These are phyloP conservation scores for Stephania cephalantha DNA, from an alignment of 164 flowering plant genomes.

Conservation along the genomic window DNA sequence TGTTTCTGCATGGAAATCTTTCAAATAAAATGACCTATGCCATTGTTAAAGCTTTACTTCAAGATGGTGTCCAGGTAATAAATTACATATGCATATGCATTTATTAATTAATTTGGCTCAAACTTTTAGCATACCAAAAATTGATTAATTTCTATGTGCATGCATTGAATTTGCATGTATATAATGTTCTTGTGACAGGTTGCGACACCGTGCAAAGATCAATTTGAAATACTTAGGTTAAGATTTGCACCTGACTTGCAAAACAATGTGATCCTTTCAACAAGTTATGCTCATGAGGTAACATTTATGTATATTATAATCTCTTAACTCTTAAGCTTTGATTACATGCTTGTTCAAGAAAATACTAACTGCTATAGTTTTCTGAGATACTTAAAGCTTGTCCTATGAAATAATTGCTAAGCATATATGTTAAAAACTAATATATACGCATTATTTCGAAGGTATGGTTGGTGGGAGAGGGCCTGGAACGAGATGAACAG, in stretches of 20 bases:
- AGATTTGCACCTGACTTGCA: neutral
- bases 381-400: too few relatives aligned
- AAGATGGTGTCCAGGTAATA: conserved; percentile 6
- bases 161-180: too few relatives aligned
- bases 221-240: neutral
- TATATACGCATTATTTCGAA: neutral
- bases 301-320: neutral
- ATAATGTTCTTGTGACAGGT: neutral
- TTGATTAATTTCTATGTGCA: neutral
- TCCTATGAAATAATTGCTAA: too few relatives aligned
- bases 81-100: neutral
- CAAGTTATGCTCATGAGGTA: conserved; percentile 3
- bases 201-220: conserved; percentile 3
- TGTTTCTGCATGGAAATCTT: conserved; percentile 11
- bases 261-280: conserved; percentile 7
- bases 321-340: neutral
- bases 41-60: conserved; percentile 4
- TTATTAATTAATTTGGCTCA: neutral
- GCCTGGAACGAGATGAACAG: conserved; percentile 26
- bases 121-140: too few relatives aligned
- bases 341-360: too few relatives aligned
- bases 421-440: too few relatives aligned
- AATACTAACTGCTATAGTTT: too few relatives aligned
- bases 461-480: conserved; percentile 37
- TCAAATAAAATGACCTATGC: neutral